A percentile compares a stretch with the other conserved stretches of the same genome.
Conservation (phyloP, 2,329 filamentous ascomycete species). For the Dactylonectria estremocensis region DNA sequence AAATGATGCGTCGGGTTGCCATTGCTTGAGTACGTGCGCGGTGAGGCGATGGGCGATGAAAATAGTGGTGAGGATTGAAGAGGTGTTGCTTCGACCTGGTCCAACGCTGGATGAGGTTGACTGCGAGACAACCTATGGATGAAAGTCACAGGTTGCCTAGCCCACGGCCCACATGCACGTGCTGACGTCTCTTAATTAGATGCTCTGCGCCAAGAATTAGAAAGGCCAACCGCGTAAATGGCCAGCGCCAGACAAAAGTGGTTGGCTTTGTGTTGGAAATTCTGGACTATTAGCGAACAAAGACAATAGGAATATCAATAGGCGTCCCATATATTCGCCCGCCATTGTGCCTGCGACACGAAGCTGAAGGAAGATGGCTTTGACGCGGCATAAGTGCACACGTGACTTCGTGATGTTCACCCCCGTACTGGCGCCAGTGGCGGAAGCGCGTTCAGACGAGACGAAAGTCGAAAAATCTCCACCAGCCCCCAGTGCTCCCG, state of each 20-base stretch:
- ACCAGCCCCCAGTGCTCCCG: slow-evolving; percentile 24
- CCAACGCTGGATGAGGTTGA: slow-evolving; percentile 22
- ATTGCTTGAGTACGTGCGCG: slow-evolving; percentile 62
- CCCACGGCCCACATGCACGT: slow-evolving; percentile 46
- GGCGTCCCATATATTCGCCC: background rate
- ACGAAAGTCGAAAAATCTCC: slow-evolving; percentile 38
- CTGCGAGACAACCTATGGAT: slow-evolving; percentile 25
- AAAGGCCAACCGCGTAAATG: background rate
- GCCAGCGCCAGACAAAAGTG: background rate
- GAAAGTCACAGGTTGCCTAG: slow-evolving; percentile 3
- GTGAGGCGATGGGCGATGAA: slow-evolving; percentile 24
- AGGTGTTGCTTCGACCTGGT: slow-evolving; percentile 14
- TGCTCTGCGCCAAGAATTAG: background rate
- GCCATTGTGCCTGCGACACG: background rate
- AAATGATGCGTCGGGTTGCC: slow-evolving; percentile 78
- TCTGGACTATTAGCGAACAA: background rate
- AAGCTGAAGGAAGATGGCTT: background rate
- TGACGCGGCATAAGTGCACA: slow-evolving; percentile 29
- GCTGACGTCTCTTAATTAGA: slow-evolving; percentile 22
- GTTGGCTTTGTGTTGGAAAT: background rate
- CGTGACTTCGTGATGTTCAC: slow-evolving; percentile 47
- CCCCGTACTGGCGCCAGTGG: slow-evolving; percentile 33
- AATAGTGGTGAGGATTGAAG: slow-evolving; percentile 25
- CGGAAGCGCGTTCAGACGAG: slow-evolving; percentile 36
- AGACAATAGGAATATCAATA: background rate